Evolutionary conservation across 192 early-diverging fungal genomes (phyloP).

Genomic region (Globomyces pollinis-pini): DNA sequence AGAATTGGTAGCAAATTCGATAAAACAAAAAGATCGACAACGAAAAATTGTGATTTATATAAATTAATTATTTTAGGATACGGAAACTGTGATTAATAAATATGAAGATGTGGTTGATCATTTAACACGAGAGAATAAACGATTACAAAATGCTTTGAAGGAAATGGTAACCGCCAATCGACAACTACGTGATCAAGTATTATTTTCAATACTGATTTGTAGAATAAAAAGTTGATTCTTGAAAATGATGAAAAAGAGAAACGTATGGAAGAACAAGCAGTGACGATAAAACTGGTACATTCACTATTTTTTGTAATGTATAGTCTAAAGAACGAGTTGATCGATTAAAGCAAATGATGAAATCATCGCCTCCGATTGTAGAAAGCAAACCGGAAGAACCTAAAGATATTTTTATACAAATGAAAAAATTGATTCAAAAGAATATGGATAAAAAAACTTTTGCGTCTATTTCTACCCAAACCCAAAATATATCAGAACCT

Average conservation of each 20-base stretch:
- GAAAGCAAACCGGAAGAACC: background rate
- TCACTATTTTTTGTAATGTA: too few species aligned
- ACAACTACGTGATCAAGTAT: conserved; percentile 2
- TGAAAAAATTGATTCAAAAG: background rate
- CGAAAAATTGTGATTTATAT: too few species aligned
- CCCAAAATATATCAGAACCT: background rate
- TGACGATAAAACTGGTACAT: background rate
- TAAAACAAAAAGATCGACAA: conserved; percentile 7
- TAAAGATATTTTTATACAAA: conserved; percentile 6
- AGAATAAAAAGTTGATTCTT: background rate
- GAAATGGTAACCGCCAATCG: conserved; percentile 8
- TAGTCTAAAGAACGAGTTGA: background rate
- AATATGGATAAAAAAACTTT: background rate
- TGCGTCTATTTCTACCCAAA: background rate
- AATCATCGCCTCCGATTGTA: background rate
- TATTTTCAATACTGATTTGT: background rate
- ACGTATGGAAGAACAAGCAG: background rate
- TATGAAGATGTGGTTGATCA: conserved; percentile 6
- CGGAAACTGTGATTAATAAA: background rate
- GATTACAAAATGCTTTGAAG: conserved; percentile 5
- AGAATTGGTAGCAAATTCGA: background rate
- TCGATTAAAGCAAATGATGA: background rate
- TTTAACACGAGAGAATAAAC: conserved; percentile 2
- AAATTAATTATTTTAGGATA: background rate
- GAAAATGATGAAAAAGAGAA: conserved; percentile 1